Evolutionary conservation across 1,139 yeast genomes (phyloP), one percentile per base, ranked within the genome.

Genomic region (Yamadazyma triangularis): DNA sequence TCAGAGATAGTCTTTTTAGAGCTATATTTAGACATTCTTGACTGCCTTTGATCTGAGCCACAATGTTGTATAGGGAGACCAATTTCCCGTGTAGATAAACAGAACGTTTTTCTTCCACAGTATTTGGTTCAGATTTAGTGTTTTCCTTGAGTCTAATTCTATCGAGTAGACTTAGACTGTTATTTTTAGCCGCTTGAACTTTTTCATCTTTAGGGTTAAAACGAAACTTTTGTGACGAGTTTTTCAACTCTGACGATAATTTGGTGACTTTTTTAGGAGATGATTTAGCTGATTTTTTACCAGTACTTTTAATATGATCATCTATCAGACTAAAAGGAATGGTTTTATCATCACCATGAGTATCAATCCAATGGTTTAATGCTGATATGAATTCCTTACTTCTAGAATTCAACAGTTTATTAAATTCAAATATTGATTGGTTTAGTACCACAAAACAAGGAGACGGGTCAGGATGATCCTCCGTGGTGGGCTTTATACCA

Each of bases 351-450:
- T 38, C 29, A 10, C 34, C 40, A 25, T 73, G 69, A 1, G 47
- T 44, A 42, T 79, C 62, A 3, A 83, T 68, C 44, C 78, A 80
- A n/a, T 60, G 47, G 20, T 87, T 79, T 33, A 87, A 70, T 14
- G 70, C 68, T 22, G 75, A 70, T 9, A 83, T 67, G 39, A 77
- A 73, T 28, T 70, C 63, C 13, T 65, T 62, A 44, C 84, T 80
- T 50, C 82, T 23, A 1, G 22, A 3, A 11, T 36, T 30, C 13
- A 42, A 26, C 9, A 24, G 33, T 15, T 28, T 28, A 13, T 35
- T 36, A 16, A 44, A 37, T 12, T 34, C 35, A 4, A 33, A 31
- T 11, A 44, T 31, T 7, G 35, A 28, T 15, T 32, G 30, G 23
- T 30, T 38, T 11, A 34, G 13, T 2, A 38, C 22, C 9, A 44